Evolutionary conservation across 2,329 filamentous ascomycete species (phyloP).

Genomic region (Leptographium wingfieldii): DNA sequence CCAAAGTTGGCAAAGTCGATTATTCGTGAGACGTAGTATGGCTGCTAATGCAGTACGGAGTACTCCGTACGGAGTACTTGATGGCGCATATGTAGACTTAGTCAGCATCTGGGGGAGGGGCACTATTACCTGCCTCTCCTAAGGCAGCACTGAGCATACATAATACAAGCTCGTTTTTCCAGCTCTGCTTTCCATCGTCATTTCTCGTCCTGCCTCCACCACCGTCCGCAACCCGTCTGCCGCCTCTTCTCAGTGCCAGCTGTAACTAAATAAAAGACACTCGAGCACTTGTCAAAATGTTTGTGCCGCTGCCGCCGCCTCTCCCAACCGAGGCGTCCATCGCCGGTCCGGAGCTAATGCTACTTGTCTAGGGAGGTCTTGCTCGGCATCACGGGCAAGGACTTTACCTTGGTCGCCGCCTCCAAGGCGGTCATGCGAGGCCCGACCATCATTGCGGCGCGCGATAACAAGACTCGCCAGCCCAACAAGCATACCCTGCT

Average conservation of each 20-base stretch:
- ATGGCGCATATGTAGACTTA: slow-evolving; percentile 15
- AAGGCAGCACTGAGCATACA: too few species aligned
- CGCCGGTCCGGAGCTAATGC: background rate
- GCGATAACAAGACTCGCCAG: slow-evolving; percentile 89
- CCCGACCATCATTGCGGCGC: slow-evolving; percentile 85
- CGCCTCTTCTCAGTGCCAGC: background rate
- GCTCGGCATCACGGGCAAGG: slow-evolving; percentile 95
- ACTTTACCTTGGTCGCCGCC: slow-evolving; percentile 95
- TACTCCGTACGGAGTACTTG: slow-evolving; percentile 20
- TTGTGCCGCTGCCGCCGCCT: background rate
- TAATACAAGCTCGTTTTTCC: background rate
- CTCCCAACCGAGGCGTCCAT: background rate
- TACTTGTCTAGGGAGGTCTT: slow-evolving; percentile 70
- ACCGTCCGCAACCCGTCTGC: background rate
- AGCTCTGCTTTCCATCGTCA: background rate
- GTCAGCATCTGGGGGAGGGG: too few species aligned
- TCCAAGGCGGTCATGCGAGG: slow-evolving; percentile 98
- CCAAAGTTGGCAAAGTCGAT: too few species aligned
- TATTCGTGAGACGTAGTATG: too few species aligned
- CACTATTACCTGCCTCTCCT: background rate
- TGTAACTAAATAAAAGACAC: background rate
- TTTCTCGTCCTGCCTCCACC: background rate
- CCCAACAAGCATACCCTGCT: slow-evolving; percentile 92
- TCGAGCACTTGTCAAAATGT: background rate
- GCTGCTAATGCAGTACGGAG: too few species aligned